phyloP scores from a whole-genome alignment of 176 grass and related monocot genomes.

The Aechmea fasciata region DNA sequence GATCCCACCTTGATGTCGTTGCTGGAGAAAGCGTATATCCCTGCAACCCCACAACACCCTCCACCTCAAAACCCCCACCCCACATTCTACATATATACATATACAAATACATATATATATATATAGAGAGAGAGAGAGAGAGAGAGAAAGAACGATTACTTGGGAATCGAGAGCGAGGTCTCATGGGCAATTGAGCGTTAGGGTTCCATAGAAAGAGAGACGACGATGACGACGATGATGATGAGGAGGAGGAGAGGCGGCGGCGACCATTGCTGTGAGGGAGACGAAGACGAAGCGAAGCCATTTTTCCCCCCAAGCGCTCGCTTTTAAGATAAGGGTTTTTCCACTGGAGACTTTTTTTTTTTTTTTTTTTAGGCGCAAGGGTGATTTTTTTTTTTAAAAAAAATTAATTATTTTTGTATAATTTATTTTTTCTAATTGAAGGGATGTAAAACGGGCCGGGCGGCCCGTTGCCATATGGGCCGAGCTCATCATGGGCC shows the following conservation, averaged over 20 bases:
- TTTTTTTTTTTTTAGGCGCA: no score
- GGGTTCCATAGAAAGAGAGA: neutral
- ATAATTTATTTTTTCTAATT: no score
- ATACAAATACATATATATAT: no score
- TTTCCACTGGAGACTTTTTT: no score
- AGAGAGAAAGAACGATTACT: no score
- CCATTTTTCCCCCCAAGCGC: slow-evolving; percentile 17
- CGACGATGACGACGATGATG: neutral
- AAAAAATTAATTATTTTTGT: no score
- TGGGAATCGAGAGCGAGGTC: neutral
- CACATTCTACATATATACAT: neutral
- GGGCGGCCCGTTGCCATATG: no score
- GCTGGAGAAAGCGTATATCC: slow-evolving; percentile 71
- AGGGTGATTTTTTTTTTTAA: no score
- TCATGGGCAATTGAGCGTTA: neutral
- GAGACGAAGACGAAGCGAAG: slow-evolving; percentile 30
- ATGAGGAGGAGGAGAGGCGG: slow-evolving; percentile 7
- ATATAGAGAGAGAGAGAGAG: no score
- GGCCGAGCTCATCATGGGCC: no score
- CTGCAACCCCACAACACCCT: slow-evolving; percentile 23
- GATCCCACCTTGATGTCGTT: slow-evolving; percentile 87
- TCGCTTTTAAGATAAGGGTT: no score
- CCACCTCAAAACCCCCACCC: neutral
- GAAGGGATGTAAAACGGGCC: no score
- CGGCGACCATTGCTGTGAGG: slow-evolving; percentile 5